These are phyloP conservation scores for Clonostachys chloroleuca DNA, from an alignment of 2,329 filamentous ascomycete genomes.

Conservation along the genomic window DNA sequence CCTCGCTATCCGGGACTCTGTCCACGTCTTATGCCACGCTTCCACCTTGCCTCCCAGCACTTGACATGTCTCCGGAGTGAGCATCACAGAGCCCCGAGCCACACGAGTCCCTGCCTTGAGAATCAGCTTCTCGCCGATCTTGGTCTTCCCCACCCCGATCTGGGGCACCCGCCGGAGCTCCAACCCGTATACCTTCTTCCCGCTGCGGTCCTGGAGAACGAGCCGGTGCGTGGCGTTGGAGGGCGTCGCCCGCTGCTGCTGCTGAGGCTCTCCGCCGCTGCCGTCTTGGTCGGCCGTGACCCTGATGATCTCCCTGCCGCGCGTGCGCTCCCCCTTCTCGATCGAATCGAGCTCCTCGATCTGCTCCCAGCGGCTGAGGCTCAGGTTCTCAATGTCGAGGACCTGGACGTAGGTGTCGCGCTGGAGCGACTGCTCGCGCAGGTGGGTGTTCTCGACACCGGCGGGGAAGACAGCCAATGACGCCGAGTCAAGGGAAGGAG, in stretches of 20 bases:
- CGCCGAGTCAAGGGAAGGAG: conserved; percentile 38
- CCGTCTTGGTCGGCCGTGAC: conserved; percentile 43
- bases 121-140: conserved; percentile 79
- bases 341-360: conserved; percentile 75
- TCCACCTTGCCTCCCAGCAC: conserved; percentile 88
- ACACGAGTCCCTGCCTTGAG: conserved; percentile 62
- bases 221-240: conserved; percentile 69
- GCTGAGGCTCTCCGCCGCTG: conserved; percentile 29
- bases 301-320: conserved; percentile 78
- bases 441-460: background rate
- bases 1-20: conserved; percentile 62
- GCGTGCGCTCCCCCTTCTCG: conserved; percentile 67
- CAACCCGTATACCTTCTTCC: conserved; percentile 64
- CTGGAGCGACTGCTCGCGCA: conserved; percentile 45
- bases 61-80: conserved; percentile 65
- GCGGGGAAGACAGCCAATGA: conserved; percentile 40
- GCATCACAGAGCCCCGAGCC: conserved; percentile 71
- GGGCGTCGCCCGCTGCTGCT: background rate
- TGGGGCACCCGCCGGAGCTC: conserved; percentile 65
- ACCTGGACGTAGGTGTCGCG: conserved; percentile 74
- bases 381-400: conserved; percentile 80
- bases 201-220: conserved; percentile 74
- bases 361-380: conserved; percentile 78
- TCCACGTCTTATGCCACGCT: conserved; percentile 73
- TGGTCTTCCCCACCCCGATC: conserved; percentile 58